phyloP scores from a whole-genome alignment of 2,329 filamentous ascomycete species.

The Ophiostoma sp. region DNA sequence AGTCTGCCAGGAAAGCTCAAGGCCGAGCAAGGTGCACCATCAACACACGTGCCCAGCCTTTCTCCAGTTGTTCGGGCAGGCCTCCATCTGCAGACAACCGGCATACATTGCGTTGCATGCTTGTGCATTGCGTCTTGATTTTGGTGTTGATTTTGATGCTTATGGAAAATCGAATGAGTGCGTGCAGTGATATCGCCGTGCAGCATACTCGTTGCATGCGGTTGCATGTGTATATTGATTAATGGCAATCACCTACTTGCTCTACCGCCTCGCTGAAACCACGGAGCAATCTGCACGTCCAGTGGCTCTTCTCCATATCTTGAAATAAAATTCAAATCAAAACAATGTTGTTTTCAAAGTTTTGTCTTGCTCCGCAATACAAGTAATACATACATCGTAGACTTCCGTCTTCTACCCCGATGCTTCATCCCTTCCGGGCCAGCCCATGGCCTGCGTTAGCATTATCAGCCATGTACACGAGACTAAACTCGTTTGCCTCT shows the following conservation, averaged over 20 bases:
- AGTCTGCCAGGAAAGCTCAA: background rate
- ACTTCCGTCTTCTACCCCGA: background rate
- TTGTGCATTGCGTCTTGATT: conserved; percentile 1
- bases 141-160: background rate
- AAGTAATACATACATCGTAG: no score
- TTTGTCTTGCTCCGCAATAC: no score
- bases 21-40: background rate
- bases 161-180: background rate
- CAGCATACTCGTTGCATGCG: conserved; percentile 1
- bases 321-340: no score
- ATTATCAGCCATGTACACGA: background rate
- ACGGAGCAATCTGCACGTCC: background rate
- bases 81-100: conserved; percentile 5
- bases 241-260: background rate
- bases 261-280: background rate
- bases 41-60: conserved; percentile 1
- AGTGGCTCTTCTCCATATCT: background rate
- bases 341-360: no score
- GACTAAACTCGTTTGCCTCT: background rate
- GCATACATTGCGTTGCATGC: background rate
- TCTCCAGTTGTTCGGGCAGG: background rate
- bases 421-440: conserved; percentile 13
- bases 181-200: background rate
- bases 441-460: conserved; percentile 10
- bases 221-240: background rate